phyloP scores from a whole-genome alignment of 2,329 filamentous ascomycete genomes.

The Chaetomiaceae sp. region DNA sequence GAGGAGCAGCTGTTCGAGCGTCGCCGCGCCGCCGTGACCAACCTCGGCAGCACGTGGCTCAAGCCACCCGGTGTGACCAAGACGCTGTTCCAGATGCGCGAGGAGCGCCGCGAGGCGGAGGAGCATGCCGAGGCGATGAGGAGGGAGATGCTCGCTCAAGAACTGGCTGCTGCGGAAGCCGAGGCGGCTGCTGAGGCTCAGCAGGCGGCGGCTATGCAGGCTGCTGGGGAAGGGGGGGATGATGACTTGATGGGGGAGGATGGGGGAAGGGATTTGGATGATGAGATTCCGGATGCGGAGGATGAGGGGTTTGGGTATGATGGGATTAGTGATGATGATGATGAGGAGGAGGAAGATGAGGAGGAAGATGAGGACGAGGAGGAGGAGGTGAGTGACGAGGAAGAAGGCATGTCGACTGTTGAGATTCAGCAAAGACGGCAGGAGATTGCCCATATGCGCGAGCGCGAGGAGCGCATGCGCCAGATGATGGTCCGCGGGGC shows the following conservation, averaged over 20 bases:
- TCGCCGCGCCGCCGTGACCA: constrained; percentile 75
- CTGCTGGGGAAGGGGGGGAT: constrained; percentile 36
- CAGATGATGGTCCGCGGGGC: constrained; percentile 53
- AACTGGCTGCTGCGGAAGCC: constrained; percentile 60
- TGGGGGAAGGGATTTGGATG: constrained; percentile 59
- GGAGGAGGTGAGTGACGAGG: constrained; percentile 29
- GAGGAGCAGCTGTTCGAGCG: constrained; percentile 75
- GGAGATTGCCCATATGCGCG: constrained; percentile 48
- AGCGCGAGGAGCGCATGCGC: constrained; percentile 59
- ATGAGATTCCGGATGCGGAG: constrained; percentile 67
- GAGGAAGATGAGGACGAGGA: constrained; percentile 34
- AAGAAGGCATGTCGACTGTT: constrained; percentile 24
- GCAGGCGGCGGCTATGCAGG: constrained; percentile 31
- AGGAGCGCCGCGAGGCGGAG: constrained; percentile 83
- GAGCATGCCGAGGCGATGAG: constrained; percentile 75
- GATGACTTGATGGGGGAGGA: constrained; percentile 29
- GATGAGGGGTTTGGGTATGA: constrained; percentile 49
- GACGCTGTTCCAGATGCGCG: constrained; percentile 82
- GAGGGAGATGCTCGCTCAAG: constrained; percentile 65
- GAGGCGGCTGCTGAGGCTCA: constrained; percentile 47
- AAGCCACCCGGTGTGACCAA: constrained; percentile 83
- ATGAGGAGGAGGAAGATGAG: constrained; percentile 37
- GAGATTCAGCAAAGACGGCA: constrained; percentile 14
- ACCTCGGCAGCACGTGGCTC: constrained; percentile 87
- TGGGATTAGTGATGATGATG: constrained; percentile 40